Conservation (phyloP, 1,284 basidiomycete species). For the Ustilago lituana region DNA sequence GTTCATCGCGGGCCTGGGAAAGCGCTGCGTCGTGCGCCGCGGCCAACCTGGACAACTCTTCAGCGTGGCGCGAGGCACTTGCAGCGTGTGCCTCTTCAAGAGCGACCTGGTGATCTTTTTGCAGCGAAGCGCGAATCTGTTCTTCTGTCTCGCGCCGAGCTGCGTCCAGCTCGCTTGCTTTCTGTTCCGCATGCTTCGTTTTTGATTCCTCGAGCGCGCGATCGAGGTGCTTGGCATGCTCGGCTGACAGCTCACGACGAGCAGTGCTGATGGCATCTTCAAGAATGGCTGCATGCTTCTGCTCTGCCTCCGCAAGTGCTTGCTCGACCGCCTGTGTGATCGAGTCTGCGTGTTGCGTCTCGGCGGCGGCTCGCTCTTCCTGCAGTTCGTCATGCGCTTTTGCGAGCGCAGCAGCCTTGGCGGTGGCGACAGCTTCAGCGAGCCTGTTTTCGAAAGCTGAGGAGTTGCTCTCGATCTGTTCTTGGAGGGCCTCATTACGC, state of each 20-base stretch:
- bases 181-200: constrained; percentile 29
- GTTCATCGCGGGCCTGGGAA: constrained; percentile 14
- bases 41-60: constrained; percentile 26
- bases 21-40: constrained; percentile 33
- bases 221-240: constrained; percentile 33
- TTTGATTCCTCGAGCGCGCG: constrained; percentile 22
- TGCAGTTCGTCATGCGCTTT: constrained; percentile 15
- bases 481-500: constrained; percentile 13
- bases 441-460: constrained; percentile 20
- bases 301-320: constrained; percentile 23
- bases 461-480: constrained; percentile 19
- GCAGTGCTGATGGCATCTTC: constrained; percentile 35
- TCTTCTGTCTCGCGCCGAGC: constrained; percentile 35
- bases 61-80: constrained; percentile 18
- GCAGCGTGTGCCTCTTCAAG: constrained; percentile 21
- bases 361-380: constrained; percentile 12
- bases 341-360: constrained; percentile 15
- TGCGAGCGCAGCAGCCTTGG: constrained; percentile 34
- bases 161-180: constrained; percentile 20
- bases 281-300: constrained; percentile 36
- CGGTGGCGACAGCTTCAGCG: constrained; percentile 49
- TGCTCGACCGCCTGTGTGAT: constrained; percentile 21
- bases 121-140: constrained; percentile 15
- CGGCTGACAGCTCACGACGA: constrained; percentile 36
- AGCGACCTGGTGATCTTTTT: constrained; percentile 26